phyloP scores from a whole-genome alignment of 495 filamentous ascomycete genomes.

The Xylaria intraflava region DNA sequence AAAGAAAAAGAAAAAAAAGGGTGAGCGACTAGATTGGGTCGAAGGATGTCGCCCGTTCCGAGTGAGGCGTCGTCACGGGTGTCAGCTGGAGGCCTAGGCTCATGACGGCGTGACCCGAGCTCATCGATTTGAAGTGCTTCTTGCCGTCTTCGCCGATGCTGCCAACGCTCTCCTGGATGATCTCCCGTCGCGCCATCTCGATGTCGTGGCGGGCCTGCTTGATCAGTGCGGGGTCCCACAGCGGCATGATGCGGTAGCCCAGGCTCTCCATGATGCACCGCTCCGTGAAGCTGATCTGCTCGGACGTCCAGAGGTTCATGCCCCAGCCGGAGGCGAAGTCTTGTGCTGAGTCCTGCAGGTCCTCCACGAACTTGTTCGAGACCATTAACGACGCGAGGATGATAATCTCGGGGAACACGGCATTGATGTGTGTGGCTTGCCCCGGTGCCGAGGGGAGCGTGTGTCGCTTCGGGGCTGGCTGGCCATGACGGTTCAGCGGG shows the following conservation, averaged over 20 bases:
- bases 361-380: conserved; percentile 48
- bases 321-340: conserved; percentile 42
- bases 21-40: conserved; percentile 6
- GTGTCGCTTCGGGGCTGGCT: conserved; percentile 34
- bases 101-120: conserved; percentile 31
- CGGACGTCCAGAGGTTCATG: conserved; percentile 41
- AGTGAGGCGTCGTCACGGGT: conserved; percentile 34
- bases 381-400: conserved; percentile 44
- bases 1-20: not conserved
- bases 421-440: conserved; percentile 46
- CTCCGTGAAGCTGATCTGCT: conserved; percentile 51
- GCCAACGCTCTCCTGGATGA: conserved; percentile 17
- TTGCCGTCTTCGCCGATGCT: conserved; percentile 15
- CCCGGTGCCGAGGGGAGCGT: conserved; percentile 34
- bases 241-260: conserved; percentile 43
- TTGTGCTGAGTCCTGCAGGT: conserved; percentile 37
- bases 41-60: conserved; percentile 19
- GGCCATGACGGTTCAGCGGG: conserved; percentile 28
- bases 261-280: conserved; percentile 50
- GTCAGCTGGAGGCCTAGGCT: conserved; percentile 35
- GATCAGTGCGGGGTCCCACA: conserved; percentile 43
- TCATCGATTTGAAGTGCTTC: conserved; percentile 35
- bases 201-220: conserved; percentile 46
- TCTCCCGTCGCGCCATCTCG: conserved; percentile 44
- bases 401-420: conserved; percentile 47